Percentiles rank a stretch among this genome's conserved stretches.
Conservation (phyloP, 371 early-diverging fungal species). For the Actinomortierella ambigua region DNA sequence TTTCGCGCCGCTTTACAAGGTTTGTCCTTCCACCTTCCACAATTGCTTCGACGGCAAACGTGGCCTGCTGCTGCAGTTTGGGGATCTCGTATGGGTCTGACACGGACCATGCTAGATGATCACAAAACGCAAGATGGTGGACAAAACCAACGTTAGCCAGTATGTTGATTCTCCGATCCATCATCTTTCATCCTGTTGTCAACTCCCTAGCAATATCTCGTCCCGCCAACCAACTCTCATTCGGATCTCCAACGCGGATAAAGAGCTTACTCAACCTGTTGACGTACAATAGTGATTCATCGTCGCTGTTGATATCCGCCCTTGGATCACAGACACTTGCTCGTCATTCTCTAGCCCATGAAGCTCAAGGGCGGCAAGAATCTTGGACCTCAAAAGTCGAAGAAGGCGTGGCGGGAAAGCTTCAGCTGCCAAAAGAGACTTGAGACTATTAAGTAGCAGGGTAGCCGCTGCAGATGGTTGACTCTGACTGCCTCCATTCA, state of each 20-base stretch:
- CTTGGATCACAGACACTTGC: constrained; percentile 31
- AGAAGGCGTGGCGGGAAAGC: constrained; percentile 31
- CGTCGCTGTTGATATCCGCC: constrained; percentile 17
- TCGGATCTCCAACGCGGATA: too few relatives aligned
- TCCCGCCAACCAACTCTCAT: too few relatives aligned
- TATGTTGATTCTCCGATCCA: neutral
- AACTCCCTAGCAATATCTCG: too few relatives aligned
- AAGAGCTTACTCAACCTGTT: neutral
- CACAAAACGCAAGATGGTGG: neutral
- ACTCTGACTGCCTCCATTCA: constrained; percentile 1
- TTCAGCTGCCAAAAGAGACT: constrained; percentile 40
- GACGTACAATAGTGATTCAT: constrained; percentile 30
- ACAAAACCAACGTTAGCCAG: neutral
- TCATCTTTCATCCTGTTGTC: too few relatives aligned
- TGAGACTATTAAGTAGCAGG: constrained; percentile 29
- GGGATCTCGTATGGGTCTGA: constrained; percentile 33
- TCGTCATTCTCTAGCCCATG: constrained; percentile 29
- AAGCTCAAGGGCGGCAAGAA: constrained; percentile 22
- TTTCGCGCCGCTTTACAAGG: constrained; percentile 23
- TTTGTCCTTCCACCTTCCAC: constrained; percentile 32
- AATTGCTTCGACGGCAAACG: constrained; percentile 21
- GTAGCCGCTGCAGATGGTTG: constrained; percentile 16
- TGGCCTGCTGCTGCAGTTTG: constrained; percentile 31
- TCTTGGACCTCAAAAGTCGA: constrained; percentile 30
- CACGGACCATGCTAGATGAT: constrained; percentile 27